phyloP scores from a whole-genome alignment of 2,329 filamentous ascomycete genomes.

The Mycosphaerella arachidis region DNA sequence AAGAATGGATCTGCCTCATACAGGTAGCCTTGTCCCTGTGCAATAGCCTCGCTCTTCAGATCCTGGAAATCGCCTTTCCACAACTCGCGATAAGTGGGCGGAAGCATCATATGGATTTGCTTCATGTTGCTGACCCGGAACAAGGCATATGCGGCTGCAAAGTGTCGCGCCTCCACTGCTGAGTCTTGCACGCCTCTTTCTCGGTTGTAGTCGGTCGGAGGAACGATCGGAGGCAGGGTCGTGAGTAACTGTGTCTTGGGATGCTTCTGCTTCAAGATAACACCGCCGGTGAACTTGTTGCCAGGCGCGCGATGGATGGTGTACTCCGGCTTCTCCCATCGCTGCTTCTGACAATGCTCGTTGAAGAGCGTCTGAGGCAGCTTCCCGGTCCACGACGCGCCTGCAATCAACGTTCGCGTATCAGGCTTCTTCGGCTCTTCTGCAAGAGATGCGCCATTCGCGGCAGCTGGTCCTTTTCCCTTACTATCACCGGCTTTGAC shows the following conservation, averaged over 20 bases:
- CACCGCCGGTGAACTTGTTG: conserved; percentile 58
- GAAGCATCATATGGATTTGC: conserved; percentile 90
- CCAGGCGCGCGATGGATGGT: conserved; percentile 51
- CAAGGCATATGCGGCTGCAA: conserved; percentile 84
- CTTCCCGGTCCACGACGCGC: conserved; percentile 95
- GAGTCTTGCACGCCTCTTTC: conserved; percentile 67
- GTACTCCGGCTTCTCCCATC: conserved; percentile 93
- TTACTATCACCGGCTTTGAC: conserved; percentile 20
- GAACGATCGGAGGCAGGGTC: conserved; percentile 73
- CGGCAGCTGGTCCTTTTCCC: conserved; percentile 27
- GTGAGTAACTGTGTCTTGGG: conserved; percentile 75
- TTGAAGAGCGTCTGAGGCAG: conserved; percentile 87
- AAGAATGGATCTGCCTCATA: conserved; percentile 95
- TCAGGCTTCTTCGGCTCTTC: conserved; percentile 55
- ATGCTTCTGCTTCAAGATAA: conserved; percentile 70
- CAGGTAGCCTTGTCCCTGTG: conserved; percentile 75
- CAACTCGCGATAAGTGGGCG: conserved; percentile 79
- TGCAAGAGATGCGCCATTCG: conserved; percentile 12
- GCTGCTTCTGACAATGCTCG: conserved; percentile 92
- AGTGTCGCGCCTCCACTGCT: conserved; percentile 85
- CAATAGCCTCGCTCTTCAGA: conserved; percentile 75
- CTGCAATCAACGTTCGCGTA: conserved; percentile 77
- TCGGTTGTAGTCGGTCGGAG: conserved; percentile 71
- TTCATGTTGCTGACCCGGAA: conserved; percentile 93
- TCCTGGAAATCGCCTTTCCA: conserved; percentile 86